These are phyloP conservation scores for Syzygium syzygioides DNA, from an alignment of 441 rosid genomes.

Conservation along the genomic window DNA sequence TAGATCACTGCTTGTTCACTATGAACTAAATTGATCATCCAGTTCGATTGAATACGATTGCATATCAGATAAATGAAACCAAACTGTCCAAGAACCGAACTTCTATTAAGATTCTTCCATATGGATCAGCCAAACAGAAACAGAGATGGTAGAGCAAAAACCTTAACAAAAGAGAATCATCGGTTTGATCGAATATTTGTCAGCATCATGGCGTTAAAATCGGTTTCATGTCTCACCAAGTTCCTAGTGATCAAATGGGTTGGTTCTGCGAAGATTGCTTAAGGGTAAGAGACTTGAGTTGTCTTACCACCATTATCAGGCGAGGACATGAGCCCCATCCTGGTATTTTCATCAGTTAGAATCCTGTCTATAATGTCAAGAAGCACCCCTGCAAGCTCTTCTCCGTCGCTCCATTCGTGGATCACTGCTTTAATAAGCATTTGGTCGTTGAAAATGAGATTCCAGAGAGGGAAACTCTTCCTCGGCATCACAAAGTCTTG, in stretches of 20 bases:
- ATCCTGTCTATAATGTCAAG: constrained; percentile 33
- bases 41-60: not conserved
- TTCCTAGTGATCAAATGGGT: not conserved
- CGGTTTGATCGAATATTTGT: not conserved
- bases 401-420: constrained; percentile 61
- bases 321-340: not conserved
- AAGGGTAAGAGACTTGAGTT: not conserved
- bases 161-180: not conserved
- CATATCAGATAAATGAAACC: not conserved
- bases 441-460: constrained; percentile 29
- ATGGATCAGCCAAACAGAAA: not conserved
- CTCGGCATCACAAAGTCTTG: constrained; percentile 71
- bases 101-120: not conserved
- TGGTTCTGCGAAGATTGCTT: not conserved
- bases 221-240: not conserved
- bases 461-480: constrained; percentile 56
- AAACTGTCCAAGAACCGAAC: not conserved
- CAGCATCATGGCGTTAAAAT: not conserved
- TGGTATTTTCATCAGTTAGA: constrained; percentile 8
- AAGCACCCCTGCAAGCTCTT: constrained; percentile 47
- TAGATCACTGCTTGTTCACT: not conserved
- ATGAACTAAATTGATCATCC: not conserved
- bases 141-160: not conserved
- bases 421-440: constrained; percentile 59
- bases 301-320: not conserved